Percentiles rank a stretch among this genome's conserved stretches.
phyloP scores from a whole-genome alignment of 148 eudicot genomes.

The Camellia sinensis region DNA sequence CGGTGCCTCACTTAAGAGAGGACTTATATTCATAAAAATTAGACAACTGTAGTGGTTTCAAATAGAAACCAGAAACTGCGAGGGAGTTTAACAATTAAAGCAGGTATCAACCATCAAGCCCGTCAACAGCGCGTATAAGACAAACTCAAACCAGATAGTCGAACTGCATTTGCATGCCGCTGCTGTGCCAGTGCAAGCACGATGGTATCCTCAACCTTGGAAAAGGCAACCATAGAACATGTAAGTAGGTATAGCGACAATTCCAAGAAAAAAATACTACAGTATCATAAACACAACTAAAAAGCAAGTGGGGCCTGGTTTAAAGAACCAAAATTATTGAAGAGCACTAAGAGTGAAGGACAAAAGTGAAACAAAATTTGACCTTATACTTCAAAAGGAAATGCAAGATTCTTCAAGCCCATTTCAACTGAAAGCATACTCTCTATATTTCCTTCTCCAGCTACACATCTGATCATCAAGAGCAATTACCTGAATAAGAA shows the following conservation, averaged over 20 bases:
- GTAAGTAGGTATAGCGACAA: no score
- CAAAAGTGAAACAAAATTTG: background rate
- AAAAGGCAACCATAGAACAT: background rate
- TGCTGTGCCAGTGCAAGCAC: conserved; percentile 58
- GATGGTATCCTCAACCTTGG: conserved; percentile 21
- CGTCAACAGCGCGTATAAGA: background rate
- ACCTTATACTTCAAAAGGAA: background rate
- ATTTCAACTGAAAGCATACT: conserved; percentile 45
- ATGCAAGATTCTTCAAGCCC: conserved; percentile 88
- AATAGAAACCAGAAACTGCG: background rate
- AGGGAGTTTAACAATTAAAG: background rate
- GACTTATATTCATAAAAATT: no score
- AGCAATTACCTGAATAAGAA: no score
- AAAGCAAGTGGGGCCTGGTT: no score
- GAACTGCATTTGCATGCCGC: no score
- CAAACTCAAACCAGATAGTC: no score
- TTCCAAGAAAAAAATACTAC: background rate
- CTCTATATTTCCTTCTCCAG: no score
- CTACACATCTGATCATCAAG: no score
- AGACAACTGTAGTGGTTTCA: background rate
- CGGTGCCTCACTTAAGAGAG: no score
- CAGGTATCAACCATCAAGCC: background rate
- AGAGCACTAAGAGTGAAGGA: background rate
- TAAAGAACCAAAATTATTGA: no score
- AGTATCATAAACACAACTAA: background rate